A percentile compares a stretch with the other conserved stretches of the same genome.
phyloP scores from a whole-genome alignment of 179 eudicot genomes.

The Actinidia polygama region DNA sequence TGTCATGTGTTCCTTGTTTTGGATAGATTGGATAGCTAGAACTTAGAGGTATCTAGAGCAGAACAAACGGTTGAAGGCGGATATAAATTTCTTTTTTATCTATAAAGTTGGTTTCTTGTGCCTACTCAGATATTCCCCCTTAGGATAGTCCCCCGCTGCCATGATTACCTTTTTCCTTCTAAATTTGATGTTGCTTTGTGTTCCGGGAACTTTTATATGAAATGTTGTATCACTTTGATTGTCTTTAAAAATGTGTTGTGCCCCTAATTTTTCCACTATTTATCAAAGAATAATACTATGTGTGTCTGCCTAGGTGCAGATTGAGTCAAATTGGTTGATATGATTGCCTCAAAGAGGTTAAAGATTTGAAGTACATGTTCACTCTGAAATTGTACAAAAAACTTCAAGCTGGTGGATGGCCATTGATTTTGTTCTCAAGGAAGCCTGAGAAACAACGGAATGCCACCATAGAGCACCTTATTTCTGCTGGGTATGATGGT shows the following conservation, averaged over 20 bases:
- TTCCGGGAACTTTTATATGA: not conserved
- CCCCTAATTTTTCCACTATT: not conserved
- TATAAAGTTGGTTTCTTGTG: not conserved
- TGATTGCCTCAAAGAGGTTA: conserved; percentile 30
- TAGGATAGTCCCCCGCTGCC: not conserved
- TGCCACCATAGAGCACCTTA: conserved; percentile 34
- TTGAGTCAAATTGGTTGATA: conserved; percentile 15
- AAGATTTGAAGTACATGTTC: conserved; percentile 23
- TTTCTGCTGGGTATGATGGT: conserved; percentile 36
- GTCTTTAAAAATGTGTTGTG: not conserved
- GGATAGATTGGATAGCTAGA: not conserved
- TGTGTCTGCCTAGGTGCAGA: conserved; percentile 21
- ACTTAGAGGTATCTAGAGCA: not conserved
- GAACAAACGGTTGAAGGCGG: not conserved
- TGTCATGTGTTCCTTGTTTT: not conserved
- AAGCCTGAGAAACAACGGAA: conserved; percentile 36
- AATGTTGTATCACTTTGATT: not conserved
- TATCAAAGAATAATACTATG: not conserved
- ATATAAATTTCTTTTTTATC: not conserved
- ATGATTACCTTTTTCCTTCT: not conserved
- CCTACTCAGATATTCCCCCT: not conserved
- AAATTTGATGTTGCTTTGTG: not conserved
- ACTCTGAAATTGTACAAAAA: conserved; percentile 31
- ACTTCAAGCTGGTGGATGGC: conserved; percentile 45
- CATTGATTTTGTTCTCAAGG: conserved; percentile 42